Conservation (phyloP, 495 filamentous ascomycete genomes). For the Aspergillus asperescens region DNA sequence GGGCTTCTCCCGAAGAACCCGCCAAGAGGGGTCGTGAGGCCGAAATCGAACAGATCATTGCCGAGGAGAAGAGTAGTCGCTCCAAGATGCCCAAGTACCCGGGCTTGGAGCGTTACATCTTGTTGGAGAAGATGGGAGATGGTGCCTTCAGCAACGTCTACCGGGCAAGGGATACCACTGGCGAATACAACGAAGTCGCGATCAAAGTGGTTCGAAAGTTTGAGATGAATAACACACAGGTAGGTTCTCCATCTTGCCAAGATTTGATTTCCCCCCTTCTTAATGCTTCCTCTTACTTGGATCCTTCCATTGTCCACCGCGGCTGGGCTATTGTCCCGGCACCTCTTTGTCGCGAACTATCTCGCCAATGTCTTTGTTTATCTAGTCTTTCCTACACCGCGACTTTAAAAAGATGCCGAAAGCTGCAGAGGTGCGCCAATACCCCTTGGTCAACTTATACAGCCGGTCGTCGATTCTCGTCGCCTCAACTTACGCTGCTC, state of each 20-base stretch:
- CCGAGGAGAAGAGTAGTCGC: constrained; percentile 80
- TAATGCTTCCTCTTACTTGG: constrained; percentile 13
- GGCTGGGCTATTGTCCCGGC: not conserved
- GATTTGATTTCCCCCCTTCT: constrained; percentile 18
- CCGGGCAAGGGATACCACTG: constrained; percentile 67
- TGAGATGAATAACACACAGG: constrained; percentile 97
- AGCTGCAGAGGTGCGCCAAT: constrained; percentile 90
- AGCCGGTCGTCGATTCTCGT: not conserved
- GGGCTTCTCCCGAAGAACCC: constrained; percentile 40
- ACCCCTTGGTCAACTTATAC: constrained; percentile 16
- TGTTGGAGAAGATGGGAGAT: constrained; percentile 98
- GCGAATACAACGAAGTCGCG: constrained; percentile 72
- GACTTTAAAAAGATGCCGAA: constrained; percentile 91
- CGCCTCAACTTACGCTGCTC: constrained; percentile 3
- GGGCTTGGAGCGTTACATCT: constrained; percentile 81
- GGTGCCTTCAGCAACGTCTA: constrained; percentile 99
- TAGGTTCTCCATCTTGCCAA: constrained; percentile 43
- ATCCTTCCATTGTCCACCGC: not conserved
- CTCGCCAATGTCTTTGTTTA: constrained; percentile 33
- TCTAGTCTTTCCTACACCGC: constrained; percentile 85
- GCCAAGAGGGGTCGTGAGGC: constrained; percentile 42
- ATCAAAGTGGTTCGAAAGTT: constrained; percentile 99
- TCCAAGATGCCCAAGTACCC: constrained; percentile 88
- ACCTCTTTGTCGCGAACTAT: constrained; percentile 8
- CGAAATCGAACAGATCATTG: constrained; percentile 74